Conservation (phyloP, 306 rosid genomes). For the Citrullus mucosospermus region DNA sequence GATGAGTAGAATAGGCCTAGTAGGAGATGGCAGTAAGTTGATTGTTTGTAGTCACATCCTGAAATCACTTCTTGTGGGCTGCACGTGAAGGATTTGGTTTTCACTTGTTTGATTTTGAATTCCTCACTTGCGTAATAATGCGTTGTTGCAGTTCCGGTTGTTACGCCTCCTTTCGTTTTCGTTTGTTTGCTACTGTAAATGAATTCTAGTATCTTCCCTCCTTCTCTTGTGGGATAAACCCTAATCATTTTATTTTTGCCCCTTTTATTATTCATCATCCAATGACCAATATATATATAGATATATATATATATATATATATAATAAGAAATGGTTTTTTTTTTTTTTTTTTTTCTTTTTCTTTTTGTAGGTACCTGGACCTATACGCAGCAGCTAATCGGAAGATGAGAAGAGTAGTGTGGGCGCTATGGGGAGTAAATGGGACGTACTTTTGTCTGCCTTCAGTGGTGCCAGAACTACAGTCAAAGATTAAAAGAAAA, state of each 20-base stretch:
- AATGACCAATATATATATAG: too few species aligned
- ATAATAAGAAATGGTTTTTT: too few species aligned
- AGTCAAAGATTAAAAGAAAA: too few species aligned
- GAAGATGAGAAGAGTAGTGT: slow-evolving; percentile 82
- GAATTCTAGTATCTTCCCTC: slow-evolving; percentile 67
- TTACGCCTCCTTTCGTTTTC: slow-evolving; percentile 67
- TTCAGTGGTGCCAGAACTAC: slow-evolving; percentile 90
- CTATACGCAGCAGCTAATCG: slow-evolving; percentile 76
- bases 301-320: too few species aligned
- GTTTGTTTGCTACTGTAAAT: slow-evolving; percentile 73
- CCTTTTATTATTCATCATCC: too few species aligned
- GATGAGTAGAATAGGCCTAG: slow-evolving; percentile 64
- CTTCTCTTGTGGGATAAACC: slow-evolving; percentile 62
- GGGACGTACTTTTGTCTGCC: slow-evolving; percentile 87
- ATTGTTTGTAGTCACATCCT: slow-evolving; percentile 60
- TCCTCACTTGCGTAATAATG: slow-evolving; percentile 79
- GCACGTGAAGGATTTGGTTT: slow-evolving; percentile 60
- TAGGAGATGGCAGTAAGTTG: slow-evolving; percentile 84
- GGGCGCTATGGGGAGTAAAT: slow-evolving; percentile 69
- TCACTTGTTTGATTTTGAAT: slow-evolving; percentile 74
- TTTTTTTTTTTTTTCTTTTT: too few species aligned
- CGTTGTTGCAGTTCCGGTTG: slow-evolving; percentile 80
- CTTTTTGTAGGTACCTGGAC: slow-evolving; percentile 35
- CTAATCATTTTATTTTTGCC: slow-evolving; percentile 4
- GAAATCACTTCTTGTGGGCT: slow-evolving; percentile 82